Base-by-base conservation (phyloP, 2,329 filamentous ascomycete species). In the Penicillium sp. region DNA sequence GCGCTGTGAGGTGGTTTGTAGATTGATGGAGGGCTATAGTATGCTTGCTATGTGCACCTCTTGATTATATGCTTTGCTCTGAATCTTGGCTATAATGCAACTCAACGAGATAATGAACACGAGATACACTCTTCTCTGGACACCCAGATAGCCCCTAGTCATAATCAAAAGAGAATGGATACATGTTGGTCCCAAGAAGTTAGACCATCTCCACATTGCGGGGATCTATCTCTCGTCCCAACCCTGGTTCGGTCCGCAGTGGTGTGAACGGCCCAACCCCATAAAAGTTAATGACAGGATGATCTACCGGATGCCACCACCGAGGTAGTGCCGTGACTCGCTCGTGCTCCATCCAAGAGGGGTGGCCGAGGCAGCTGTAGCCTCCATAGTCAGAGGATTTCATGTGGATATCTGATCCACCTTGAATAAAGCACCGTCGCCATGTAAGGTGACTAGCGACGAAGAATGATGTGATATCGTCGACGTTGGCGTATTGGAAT, bases 221-320 rank as follows among this genome's bases (percentile, higher is more conserved):
- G 42, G 42, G 22, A 28, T 45, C 42, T 22, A 22, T 45, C 41
- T 43, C 42, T 45, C 22, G 42, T 45, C 22, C 42, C 42, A 31
- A 12, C 25, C 25, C 25, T 28, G 22, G 42, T 45, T 15, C 22
- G 42, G 42, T 25, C 28, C 22, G 14, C 25, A 12, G 15, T 15
- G 5, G 42, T 11, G 28, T n/a, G 8, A 45, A 28, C 14, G 14
- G 17, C 42, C 42, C 42, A 28, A 45, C 22, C 17, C 12, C 12
- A 45, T 28, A 22, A 45, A 45, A 28, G 42, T 31, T 53, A 31
- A 42, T 28, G 35, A 48, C 31, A 22, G 22, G 48, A 45, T 47
- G 55, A 57, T 57, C 55, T 47, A 53, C 39, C 34, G 41, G 55
- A 22, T 34, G 20, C 34, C 47, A 34, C 68, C 47, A 69, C 56